Conservation (phyloP, 2,329 filamentous ascomycete species). For the Botrytis deweyae region DNA sequence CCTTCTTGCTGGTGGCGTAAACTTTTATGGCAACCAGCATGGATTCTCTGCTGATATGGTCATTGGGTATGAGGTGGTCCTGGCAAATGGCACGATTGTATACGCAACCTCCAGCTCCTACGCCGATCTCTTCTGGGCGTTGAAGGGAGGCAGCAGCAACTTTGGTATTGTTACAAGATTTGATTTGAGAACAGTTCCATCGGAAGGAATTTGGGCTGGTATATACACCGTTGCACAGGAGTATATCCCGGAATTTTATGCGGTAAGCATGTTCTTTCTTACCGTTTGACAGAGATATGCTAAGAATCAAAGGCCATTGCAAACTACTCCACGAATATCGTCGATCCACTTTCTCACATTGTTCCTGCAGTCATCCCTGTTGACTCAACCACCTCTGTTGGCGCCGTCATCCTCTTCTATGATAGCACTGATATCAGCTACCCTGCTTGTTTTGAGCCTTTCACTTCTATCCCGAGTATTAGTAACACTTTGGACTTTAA, state of each 20-base stretch:
- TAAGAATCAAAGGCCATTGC: neutral
- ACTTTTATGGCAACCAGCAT: neutral
- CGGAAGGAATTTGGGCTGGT: neutral
- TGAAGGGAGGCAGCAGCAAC: neutral
- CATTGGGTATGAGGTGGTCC: neutral
- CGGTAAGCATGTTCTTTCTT: neutral
- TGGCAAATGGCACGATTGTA: neutral
- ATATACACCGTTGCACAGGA: slow-evolving; percentile 1
- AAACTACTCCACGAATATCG: neutral
- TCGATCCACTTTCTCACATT: neutral
- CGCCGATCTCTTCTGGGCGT: neutral
- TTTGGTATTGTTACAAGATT: neutral
- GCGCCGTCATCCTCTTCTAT: neutral
- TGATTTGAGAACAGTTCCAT: neutral
- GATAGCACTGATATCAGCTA: neutral
- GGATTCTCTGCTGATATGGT: neutral
- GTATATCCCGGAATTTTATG: neutral
- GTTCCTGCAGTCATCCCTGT: neutral
- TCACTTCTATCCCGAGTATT: neutral
- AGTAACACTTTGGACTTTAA: neutral
- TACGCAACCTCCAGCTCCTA: neutral
- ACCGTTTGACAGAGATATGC: neutral
- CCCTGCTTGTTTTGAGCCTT: neutral
- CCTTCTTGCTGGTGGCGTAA: neutral
- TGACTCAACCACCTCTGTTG: neutral